Conservation (phyloP, 441 rosid species). For the Mallotus repandus region DNA sequence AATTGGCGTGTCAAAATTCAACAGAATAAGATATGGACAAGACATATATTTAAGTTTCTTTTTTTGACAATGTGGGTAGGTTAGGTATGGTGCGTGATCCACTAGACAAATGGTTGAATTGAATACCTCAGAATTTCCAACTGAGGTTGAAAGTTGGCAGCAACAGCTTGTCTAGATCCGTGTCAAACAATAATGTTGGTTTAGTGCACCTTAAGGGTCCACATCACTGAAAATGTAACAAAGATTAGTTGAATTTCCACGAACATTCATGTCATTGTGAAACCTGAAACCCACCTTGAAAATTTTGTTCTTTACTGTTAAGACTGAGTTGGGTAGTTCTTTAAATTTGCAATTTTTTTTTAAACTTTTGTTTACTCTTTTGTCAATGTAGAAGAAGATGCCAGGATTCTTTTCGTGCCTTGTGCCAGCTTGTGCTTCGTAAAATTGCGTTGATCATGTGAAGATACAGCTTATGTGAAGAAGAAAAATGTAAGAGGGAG, state of each 20-base stretch:
- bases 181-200: background rate
- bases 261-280: background rate
- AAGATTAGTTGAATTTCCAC: background rate
- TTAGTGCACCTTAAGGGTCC: conserved; percentile 6
- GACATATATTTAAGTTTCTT: too few species aligned
- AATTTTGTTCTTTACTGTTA: background rate
- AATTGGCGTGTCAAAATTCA: too few species aligned
- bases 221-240: background rate
- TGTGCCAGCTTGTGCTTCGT: conserved; percentile 74
- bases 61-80: background rate
- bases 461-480: background rate
- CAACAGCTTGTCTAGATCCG: background rate
- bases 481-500: background rate
- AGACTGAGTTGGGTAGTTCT: background rate
- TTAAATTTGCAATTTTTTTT: background rate
- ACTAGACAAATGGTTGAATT: background rate
- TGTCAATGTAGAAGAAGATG: conserved; percentile 55
- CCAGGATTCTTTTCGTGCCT: conserved; percentile 78
- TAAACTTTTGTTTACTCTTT: too few species aligned
- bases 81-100: conserved; percentile 3
- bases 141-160: background rate
- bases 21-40: too few species aligned
- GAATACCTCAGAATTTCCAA: background rate
- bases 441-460: conserved; percentile 17
- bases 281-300: too few species aligned